A percentile compares a stretch with the other conserved stretches of the same genome.
Conservation (phyloP, 192 early-diverging fungal species). For the Entomortierella parvispora region DNA sequence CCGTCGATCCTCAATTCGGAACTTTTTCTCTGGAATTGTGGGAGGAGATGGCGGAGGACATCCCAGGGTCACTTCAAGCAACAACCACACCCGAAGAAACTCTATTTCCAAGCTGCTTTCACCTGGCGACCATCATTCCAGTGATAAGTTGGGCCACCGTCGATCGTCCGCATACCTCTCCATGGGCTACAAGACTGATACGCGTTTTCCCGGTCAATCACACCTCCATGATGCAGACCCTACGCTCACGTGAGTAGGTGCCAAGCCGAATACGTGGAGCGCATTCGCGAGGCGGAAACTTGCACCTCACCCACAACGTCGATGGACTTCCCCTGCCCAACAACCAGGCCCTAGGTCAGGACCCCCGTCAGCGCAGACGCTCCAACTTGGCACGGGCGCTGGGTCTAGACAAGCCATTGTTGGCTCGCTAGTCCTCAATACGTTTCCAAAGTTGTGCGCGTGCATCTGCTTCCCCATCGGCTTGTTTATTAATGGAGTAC, state of each 20-base stretch:
- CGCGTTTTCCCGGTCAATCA: neutral
- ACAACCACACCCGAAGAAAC: neutral
- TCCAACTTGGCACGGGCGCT: constrained; percentile 9
- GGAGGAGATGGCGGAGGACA: neutral
- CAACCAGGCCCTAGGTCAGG: neutral
- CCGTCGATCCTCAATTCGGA: constrained; percentile 1
- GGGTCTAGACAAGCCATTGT: constrained; percentile 15
- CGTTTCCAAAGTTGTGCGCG: neutral
- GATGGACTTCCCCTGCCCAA: constrained; percentile 17
- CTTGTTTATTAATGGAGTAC: too few relatives aligned
- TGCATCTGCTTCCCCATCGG: neutral
- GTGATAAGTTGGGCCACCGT: constrained; percentile 10
- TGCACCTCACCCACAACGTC: constrained; percentile 12
- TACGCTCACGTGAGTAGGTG: constrained; percentile 12
- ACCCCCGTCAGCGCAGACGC: neutral
- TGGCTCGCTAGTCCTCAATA: constrained; percentile 12
- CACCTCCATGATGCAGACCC: constrained; percentile 1
- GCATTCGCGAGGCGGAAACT: constrained; percentile 6
- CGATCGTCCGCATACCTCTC: constrained; percentile 7
- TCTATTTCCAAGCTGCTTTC: neutral
- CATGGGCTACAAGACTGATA: constrained; percentile 7
- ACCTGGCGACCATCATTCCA: neutral
- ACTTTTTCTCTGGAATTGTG: neutral
- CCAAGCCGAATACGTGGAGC: constrained; percentile 21
- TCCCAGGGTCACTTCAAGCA: neutral